Conservation (phyloP, 495 filamentous ascomycete species). For the Talaromyces trachyspermus region DNA sequence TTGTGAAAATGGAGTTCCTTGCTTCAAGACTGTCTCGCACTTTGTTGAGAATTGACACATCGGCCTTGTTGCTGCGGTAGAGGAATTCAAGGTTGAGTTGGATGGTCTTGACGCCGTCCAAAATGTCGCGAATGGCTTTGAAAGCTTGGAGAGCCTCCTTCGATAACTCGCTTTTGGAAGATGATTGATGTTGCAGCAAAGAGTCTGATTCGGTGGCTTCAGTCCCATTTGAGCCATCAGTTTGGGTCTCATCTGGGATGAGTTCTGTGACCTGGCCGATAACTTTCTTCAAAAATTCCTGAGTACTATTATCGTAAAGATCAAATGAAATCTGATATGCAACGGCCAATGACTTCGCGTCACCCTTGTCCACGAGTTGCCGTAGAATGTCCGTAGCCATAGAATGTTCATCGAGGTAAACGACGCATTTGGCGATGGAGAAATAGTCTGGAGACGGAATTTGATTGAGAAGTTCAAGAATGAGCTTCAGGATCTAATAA, state of each 20-base stretch:
- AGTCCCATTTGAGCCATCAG: constrained; percentile 36
- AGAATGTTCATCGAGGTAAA: constrained; percentile 87
- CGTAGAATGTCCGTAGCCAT: constrained; percentile 84
- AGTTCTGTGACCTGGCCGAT: constrained; percentile 68
- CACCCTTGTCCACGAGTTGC: constrained; percentile 74
- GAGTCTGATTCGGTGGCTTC: constrained; percentile 48
- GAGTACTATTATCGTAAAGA: constrained; percentile 94
- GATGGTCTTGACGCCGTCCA: constrained; percentile 85
- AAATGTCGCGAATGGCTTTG: constrained; percentile 73
- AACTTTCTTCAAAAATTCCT: constrained; percentile 91
- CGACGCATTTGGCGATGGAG: constrained; percentile 95
- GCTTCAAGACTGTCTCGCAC: constrained; percentile 91
- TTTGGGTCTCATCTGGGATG: constrained; percentile 30
- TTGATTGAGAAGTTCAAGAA: constrained; percentile 80
- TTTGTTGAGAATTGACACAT: constrained; percentile 87
- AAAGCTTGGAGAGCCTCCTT: constrained; percentile 53
- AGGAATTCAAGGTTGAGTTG: constrained; percentile 94
- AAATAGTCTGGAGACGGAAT: constrained; percentile 93
- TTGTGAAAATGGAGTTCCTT: constrained; percentile 98
- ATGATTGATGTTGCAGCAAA: constrained; percentile 39
- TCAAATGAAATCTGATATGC: constrained; percentile 98
- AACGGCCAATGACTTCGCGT: constrained; percentile 66
- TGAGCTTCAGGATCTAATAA: constrained; percentile 74
- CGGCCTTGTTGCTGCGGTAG: constrained; percentile 85
- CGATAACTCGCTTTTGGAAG: constrained; percentile 24